These are phyloP conservation scores for Arabidopsis arenosa DNA, from an alignment of 345 rosid species.

Conservation along the genomic window DNA sequence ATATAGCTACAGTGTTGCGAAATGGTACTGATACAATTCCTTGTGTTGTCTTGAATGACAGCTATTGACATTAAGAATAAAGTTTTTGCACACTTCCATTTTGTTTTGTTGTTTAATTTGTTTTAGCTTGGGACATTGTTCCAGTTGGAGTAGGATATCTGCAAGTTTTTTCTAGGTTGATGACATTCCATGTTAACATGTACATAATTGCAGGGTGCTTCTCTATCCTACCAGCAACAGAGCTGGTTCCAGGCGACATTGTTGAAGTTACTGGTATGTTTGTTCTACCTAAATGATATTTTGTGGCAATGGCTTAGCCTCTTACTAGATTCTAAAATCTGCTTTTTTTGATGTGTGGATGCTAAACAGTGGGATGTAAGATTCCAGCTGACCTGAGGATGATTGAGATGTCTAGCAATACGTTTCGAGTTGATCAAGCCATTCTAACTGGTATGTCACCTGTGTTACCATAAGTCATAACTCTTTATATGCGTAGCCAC, in stretches of 20 bases:
- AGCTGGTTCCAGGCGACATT: constrained; percentile 95
- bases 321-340: constrained; percentile 22
- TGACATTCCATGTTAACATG: constrained; percentile 29
- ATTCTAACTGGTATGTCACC: constrained; percentile 82
- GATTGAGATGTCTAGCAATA: constrained; percentile 91
- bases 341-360: constrained; percentile 35
- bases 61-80: not conserved
- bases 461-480: constrained; percentile 13
- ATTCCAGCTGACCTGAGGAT: constrained; percentile 98
- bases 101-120: not conserved
- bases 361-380: constrained; percentile 86
- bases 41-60: constrained; percentile 9
- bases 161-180: constrained; percentile 31
- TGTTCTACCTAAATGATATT: constrained; percentile 8
- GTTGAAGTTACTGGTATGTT: constrained; percentile 90
- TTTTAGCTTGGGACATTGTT: not conserved
- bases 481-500: constrained; percentile 26
- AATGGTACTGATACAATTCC: constrained; percentile 63
- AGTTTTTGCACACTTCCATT: not conserved
- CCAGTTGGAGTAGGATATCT: constrained; percentile 21
- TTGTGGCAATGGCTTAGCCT: constrained; percentile 17
- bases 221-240: constrained; percentile 93
- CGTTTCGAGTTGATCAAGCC: constrained; percentile 96
- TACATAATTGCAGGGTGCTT: constrained; percentile 75
- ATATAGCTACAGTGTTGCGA: constrained; percentile 88